Conservation (phyloP, 1,284 basidiomycete genomes). For the Phellopilus nigrolimitatus region DNA sequence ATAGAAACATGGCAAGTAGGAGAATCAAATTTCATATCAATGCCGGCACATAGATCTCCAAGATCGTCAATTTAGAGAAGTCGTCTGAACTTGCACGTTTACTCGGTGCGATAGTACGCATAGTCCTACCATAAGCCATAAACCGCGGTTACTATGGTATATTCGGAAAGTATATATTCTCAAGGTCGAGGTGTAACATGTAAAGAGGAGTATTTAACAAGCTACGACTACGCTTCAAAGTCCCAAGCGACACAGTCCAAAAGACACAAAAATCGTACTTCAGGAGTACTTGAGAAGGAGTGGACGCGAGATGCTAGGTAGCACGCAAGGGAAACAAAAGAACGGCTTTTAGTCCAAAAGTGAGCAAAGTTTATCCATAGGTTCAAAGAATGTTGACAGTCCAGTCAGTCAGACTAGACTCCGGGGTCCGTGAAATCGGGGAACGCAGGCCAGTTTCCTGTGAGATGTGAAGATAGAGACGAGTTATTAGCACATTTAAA, state of each 20-base stretch:
- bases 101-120: too few relatives aligned
- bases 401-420: constrained; percentile 23
- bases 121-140: too few relatives aligned
- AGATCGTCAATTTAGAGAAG: too few relatives aligned
- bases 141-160: too few relatives aligned
- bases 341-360: not conserved
- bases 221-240: not conserved
- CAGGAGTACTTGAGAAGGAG: not conserved
- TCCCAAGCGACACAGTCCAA: not conserved
- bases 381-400: not conserved
- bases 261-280: not conserved
- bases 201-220: too few relatives aligned
- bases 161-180: too few relatives aligned
- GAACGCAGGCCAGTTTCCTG: constrained; percentile 57
- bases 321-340: not conserved
- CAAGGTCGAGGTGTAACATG: too few relatives aligned
- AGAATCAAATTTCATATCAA: too few relatives aligned
- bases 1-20: too few relatives aligned
- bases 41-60: too few relatives aligned
- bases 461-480: not conserved
- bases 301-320: not conserved
- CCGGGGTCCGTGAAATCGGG: constrained; percentile 63
- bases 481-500: not conserved
- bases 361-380: not conserved
- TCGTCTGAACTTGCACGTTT: too few relatives aligned